phyloP scores from a whole-genome alignment of 2,329 filamentous ascomycete genomes.

The Helicocarpus griseus region DNA sequence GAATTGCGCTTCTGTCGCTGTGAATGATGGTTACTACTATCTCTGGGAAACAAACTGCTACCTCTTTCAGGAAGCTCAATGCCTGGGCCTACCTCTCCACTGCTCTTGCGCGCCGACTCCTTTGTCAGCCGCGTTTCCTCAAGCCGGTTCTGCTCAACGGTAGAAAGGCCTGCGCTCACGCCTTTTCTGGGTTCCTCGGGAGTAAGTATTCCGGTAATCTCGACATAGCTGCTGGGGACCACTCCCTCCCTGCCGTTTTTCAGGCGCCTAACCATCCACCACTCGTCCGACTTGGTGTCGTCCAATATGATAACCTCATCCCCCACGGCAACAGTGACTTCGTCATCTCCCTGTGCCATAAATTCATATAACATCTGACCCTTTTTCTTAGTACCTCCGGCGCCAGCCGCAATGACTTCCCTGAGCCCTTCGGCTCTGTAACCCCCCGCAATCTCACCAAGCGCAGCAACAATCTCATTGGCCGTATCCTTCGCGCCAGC shows the following conservation, averaged over 20 bases:
- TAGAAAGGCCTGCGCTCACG: conserved; percentile 53
- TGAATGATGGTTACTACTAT: conserved; percentile 58
- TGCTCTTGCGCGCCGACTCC: conserved; percentile 57
- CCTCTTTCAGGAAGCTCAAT: conserved; percentile 66
- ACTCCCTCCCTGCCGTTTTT: conserved; percentile 94
- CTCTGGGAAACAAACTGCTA: conserved; percentile 63
- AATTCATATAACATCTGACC: conserved; percentile 90
- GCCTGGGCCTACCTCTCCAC: conserved; percentile 66
- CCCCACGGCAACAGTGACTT: conserved; percentile 80
- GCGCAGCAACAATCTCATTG: conserved; percentile 76
- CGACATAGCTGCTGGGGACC: conserved; percentile 92
- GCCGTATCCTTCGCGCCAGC: conserved; percentile 96
- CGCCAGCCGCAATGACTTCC: conserved; percentile 75
- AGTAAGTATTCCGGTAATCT: conserved; percentile 62
- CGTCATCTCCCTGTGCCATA: conserved; percentile 90
- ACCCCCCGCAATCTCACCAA: conserved; percentile 83
- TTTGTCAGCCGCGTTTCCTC: conserved; percentile 80
- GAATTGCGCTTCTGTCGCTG: conserved; percentile 64
- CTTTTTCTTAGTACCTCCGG: conserved; percentile 64
- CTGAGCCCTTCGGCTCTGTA: conserved; percentile 68
- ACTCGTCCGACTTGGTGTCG: conserved; percentile 87
- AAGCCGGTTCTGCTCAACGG: conserved; percentile 63
- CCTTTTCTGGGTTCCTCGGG: conserved; percentile 44
- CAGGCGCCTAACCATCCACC: conserved; percentile 89
- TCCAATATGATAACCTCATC: conserved; percentile 89